phyloP scores from a whole-genome alignment of 306 rosid genomes.

The Quercus dentata region DNA sequence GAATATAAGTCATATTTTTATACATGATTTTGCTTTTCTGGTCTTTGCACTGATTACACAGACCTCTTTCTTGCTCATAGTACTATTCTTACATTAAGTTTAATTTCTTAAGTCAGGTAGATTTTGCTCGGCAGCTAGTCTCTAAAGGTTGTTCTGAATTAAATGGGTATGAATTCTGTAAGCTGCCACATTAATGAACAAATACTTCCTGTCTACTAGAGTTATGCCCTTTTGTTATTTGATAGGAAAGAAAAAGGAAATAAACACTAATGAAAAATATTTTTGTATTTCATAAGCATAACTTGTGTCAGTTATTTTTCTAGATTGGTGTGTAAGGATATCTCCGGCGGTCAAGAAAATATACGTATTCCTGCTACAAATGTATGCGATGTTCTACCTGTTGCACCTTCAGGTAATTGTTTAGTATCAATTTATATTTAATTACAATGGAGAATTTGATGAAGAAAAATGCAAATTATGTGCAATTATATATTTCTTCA shows the following conservation, averaged over 20 bases:
- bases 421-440: neutral
- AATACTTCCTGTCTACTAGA: neutral
- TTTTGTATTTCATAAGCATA: neutral
- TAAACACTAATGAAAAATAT: neutral
- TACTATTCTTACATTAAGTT: neutral
- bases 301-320: constrained; percentile 12
- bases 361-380: constrained; percentile 80
- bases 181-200: neutral
- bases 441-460: neutral
- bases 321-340: constrained; percentile 86
- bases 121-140: constrained; percentile 22
- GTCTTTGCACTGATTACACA: neutral
- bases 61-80: neutral
- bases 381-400: constrained; percentile 78
- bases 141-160: constrained; percentile 25
- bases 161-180: constrained; percentile 30
- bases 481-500: neutral
- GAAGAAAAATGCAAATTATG: neutral
- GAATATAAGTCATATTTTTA: neutral
- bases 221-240: neutral
- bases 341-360: constrained; percentile 72
- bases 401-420: constrained; percentile 79
- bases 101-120: constrained; percentile 21
- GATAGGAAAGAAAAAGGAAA: neutral
- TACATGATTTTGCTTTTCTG: neutral